Conservation (phyloP, 1,284 basidiomycete species). For the Coniferiporia weirii region DNA sequence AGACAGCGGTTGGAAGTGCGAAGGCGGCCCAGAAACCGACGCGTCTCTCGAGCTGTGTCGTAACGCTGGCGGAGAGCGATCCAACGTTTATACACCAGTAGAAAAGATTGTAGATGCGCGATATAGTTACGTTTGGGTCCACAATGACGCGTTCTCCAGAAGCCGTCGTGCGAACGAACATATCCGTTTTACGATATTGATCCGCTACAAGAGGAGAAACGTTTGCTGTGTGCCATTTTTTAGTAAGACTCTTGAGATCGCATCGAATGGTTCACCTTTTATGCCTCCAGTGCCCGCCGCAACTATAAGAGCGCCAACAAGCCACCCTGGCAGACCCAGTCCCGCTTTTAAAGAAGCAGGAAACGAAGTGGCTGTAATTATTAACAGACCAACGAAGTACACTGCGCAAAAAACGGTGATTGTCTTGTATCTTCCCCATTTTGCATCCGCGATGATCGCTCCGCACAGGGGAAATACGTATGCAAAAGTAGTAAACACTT, state of each 20-base stretch:
- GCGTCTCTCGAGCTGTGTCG: slow-evolving; percentile 23
- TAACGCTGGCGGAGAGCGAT: slow-evolving; percentile 40
- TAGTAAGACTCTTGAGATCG: slow-evolving; percentile 42
- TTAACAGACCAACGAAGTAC: slow-evolving; percentile 29
- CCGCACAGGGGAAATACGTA: slow-evolving; percentile 44
- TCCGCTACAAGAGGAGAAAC: slow-evolving; percentile 57
- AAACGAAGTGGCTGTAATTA: slow-evolving; percentile 8
- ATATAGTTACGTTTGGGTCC: slow-evolving; percentile 52
- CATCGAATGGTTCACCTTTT: slow-evolving; percentile 26
- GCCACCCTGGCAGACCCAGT: slow-evolving; percentile 16
- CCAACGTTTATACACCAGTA: slow-evolving; percentile 55
- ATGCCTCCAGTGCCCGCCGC: slow-evolving; percentile 30
- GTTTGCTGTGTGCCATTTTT: slow-evolving; percentile 47
- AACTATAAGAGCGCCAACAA: slow-evolving; percentile 39
- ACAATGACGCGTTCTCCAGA: slow-evolving; percentile 60
- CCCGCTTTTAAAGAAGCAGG: slow-evolving; percentile 21
- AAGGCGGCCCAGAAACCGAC: slow-evolving; percentile 27
- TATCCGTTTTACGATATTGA: slow-evolving; percentile 41
- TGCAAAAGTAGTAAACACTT: slow-evolving; percentile 43
- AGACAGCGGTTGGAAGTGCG: slow-evolving; percentile 23
- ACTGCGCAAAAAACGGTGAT: slow-evolving; percentile 44
- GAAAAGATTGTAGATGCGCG: slow-evolving; percentile 45
- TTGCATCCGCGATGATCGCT: slow-evolving; percentile 50
- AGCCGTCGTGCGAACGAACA: slow-evolving; percentile 40
- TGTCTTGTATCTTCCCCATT: slow-evolving; percentile 59